Evolutionary conservation across 306 rosid genomes (phyloP), one percentile per base, ranked within the genome.

Genomic region (Castanea mollissima): DNA sequence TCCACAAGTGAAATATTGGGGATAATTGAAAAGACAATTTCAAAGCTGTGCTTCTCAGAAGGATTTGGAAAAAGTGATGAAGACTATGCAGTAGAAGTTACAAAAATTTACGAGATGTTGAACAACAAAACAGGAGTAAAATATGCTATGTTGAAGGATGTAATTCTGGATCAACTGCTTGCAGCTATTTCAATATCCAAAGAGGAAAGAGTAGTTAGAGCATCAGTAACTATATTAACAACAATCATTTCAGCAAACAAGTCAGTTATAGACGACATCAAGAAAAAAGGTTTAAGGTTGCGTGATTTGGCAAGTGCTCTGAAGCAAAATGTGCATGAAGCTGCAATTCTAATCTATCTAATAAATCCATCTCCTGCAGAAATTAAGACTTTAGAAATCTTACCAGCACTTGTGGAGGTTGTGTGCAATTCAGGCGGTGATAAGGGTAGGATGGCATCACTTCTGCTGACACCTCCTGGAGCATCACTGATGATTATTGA

Each of bases 401-500:
- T 92, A 64, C 97, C 97, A n/a, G 81, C 89, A 51, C 63, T 92
- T 55, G 88, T 89, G 68, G 93, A 89, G 79, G 85, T 92, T n/a
- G 83, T 90, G 38, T 87, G 93, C 92, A 78, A 73, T 81, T 85
- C 93, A 55, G 77, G 75, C 73, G 58, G 81, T 84, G 80, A 81
- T 80, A 86, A 81, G 79, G 73, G 67, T 52, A 76, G 83, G 81
- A 76, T 83, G 64, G 85, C 83, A 77, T 84, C 93, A 14, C 85
- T 83, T 80, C 85, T 79, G 82, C 78, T 87, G 75, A 88, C 93
- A 38, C 94, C 97, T 67, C 87, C 88, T 79, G 92, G 90, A 31
- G 97, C 97, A 64, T 92, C 94, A 1, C 62, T 92, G 80, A 88
- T 90, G 97, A 90, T 92, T 65, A 90, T 88, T 49, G 93, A 90